Conservation (phyloP, 2,329 filamentous ascomycete species). For the Fusarium mundagurra region DNA sequence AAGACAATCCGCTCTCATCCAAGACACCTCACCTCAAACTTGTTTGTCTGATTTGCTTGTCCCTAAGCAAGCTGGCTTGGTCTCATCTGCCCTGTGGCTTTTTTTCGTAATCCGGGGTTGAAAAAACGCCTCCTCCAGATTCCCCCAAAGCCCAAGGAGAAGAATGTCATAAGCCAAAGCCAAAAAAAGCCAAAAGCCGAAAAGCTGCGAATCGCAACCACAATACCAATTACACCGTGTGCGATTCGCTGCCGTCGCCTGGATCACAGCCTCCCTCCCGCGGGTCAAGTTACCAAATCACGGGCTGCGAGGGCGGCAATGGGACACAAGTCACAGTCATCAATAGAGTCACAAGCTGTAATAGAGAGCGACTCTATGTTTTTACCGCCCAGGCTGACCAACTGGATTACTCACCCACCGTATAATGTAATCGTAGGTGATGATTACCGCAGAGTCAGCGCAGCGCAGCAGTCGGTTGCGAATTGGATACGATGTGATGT, state of each 20-base stretch:
- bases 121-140: conserved; percentile 22
- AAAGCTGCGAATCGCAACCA: conserved; percentile 15
- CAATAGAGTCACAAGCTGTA: conserved; percentile 28
- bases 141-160: neutral
- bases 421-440: conserved; percentile 11
- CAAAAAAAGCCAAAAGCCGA: neutral
- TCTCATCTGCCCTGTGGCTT: conserved; percentile 20
- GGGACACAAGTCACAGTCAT: conserved; percentile 31
- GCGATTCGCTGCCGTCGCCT: conserved; percentile 23
- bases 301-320: conserved; percentile 21
- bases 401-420: conserved; percentile 5
- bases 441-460: conserved; percentile 31
- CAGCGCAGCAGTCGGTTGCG: conserved; percentile 8
- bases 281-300: conserved; percentile 25
- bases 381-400: conserved; percentile 14
- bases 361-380: neutral
- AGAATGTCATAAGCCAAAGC: neutral
- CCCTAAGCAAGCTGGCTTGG: neutral
- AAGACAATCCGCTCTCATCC: conserved; percentile 31
- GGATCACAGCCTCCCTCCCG: conserved; percentile 21
- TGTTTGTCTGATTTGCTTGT: conserved; percentile 6
- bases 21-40: conserved; percentile 29
- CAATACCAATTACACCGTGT: conserved; percentile 14
- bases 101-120: conserved; percentile 32
- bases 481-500: conserved; percentile 8